Conservation (phyloP, 2,329 filamentous ascomycete genomes). For the Botrytis tulipae region DNA sequence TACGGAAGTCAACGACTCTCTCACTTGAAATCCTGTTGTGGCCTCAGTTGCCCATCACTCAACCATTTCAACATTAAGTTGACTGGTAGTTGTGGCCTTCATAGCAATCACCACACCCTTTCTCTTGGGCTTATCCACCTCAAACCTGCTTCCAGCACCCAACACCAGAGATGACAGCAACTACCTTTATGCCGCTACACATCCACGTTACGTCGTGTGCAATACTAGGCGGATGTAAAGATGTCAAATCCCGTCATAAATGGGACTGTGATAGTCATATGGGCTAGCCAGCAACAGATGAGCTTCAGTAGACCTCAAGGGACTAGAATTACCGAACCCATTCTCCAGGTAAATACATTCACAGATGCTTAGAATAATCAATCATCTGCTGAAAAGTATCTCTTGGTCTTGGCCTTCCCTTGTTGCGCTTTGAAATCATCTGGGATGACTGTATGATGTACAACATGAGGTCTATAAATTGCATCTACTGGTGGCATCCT, state of each 20-base stretch:
- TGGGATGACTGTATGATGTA: slow-evolving; percentile 78
- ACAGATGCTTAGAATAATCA: slow-evolving; percentile 16
- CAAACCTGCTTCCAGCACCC: neutral
- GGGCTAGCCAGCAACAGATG: neutral
- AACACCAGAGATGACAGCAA: neutral
- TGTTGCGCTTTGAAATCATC: slow-evolving; percentile 69
- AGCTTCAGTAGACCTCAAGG: neutral
- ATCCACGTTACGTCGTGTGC: neutral
- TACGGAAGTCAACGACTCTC: neutral
- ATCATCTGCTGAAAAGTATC: slow-evolving; percentile 67
- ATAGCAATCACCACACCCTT: neutral
- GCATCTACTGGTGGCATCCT: slow-evolving; percentile 83
- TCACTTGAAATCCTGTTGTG: neutral
- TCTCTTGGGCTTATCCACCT: neutral
- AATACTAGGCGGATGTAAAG: neutral
- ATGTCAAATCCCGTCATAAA: neutral
- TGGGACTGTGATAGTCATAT: neutral
- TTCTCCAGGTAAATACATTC: neutral
- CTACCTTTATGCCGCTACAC: neutral
- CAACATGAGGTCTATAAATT: slow-evolving; percentile 86
- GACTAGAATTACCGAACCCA: neutral
- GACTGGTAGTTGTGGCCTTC: neutral
- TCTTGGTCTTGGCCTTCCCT: slow-evolving; percentile 63
- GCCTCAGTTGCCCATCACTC: neutral
- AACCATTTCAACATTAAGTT: neutral